phyloP scores from a whole-genome alignment of 1,284 basidiomycete species.

The Cystobasidiaceae sp. region DNA sequence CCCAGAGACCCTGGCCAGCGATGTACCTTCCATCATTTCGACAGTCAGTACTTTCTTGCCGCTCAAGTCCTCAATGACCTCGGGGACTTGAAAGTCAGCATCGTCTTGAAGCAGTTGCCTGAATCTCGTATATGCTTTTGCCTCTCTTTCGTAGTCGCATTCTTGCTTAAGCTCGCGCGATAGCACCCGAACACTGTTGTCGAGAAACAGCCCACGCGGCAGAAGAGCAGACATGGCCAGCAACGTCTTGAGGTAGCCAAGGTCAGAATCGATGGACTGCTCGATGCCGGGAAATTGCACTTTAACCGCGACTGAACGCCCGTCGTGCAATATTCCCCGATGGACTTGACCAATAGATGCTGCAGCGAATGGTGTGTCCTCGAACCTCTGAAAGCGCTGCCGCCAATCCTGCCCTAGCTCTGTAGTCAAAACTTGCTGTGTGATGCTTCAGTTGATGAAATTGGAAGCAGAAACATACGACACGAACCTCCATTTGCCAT shows the following conservation, averaged over 20 bases:
- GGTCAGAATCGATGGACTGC: constrained; percentile 77
- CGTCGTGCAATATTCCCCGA: constrained; percentile 58
- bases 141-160: constrained; percentile 89
- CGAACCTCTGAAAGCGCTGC: constrained; percentile 66
- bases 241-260: constrained; percentile 78
- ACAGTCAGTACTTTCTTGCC: constrained; percentile 82
- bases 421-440: constrained; percentile 62
- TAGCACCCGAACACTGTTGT: constrained; percentile 82
- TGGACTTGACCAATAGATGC: constrained; percentile 98
- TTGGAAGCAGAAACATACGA: not conserved
- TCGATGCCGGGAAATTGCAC: constrained; percentile 92
- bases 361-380: constrained; percentile 84
- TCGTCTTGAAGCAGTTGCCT: constrained; percentile 57
- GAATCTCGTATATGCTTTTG: constrained; percentile 65
- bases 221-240: constrained; percentile 73
- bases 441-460: not conserved
- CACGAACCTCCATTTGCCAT: constrained; percentile 79
- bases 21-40: constrained; percentile 75
- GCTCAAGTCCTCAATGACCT: constrained; percentile 69
- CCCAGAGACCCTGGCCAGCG: constrained; percentile 54
- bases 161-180: constrained; percentile 88
- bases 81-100: constrained; percentile 72
- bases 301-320: constrained; percentile 71
- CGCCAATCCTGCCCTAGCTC: constrained; percentile 76
- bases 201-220: constrained; percentile 82